Evolutionary conservation across 768 basidiomycete genomes (phyloP).

Genomic region (Cyclocybe cylindracea): DNA sequence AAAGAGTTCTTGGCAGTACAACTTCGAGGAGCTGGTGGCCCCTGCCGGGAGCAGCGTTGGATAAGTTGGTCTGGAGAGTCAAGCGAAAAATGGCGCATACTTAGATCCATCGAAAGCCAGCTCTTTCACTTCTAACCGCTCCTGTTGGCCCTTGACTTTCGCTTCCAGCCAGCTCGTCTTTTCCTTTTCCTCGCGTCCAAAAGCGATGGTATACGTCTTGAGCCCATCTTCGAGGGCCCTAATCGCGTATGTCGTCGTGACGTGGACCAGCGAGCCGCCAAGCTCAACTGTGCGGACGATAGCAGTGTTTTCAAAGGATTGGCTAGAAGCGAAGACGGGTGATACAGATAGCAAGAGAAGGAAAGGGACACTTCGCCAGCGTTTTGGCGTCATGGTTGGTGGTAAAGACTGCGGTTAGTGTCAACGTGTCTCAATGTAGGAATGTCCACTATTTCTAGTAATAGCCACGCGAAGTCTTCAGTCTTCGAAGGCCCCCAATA

Average conservation of each 20-base stretch:
- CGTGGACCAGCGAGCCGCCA: conserved; percentile 83
- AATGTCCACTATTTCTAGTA: conserved; percentile 21
- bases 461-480: neutral
- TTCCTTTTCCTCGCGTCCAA: conserved; percentile 61
- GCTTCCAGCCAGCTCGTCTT: conserved; percentile 80
- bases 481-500: conserved; percentile 4
- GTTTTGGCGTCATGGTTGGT: conserved; percentile 46
- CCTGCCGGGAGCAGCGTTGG: conserved; percentile 21
- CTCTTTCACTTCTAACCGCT: conserved; percentile 51
- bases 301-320: conserved; percentile 84
- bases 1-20: conserved; percentile 59
- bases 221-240: conserved; percentile 66
- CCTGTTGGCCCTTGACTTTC: conserved; percentile 71
- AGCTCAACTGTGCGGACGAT: conserved; percentile 89
- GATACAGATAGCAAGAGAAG: conserved; percentile 43
- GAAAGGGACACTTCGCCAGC: conserved; percentile 49
- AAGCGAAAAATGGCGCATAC: conserved; percentile 40
- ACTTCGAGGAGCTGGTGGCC: conserved; percentile 60
- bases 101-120: conserved; percentile 46
- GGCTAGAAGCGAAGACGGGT: conserved; percentile 36
- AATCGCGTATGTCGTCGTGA: conserved; percentile 87
- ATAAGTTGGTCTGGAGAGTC: conserved; percentile 2
- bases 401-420: conserved; percentile 9
- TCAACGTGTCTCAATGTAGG: conserved; percentile 23
- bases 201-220: conserved; percentile 66